These are phyloP conservation scores for Scytalidium lignicola DNA, from an alignment of 2,329 filamentous ascomycete genomes.

Conservation along the genomic window DNA sequence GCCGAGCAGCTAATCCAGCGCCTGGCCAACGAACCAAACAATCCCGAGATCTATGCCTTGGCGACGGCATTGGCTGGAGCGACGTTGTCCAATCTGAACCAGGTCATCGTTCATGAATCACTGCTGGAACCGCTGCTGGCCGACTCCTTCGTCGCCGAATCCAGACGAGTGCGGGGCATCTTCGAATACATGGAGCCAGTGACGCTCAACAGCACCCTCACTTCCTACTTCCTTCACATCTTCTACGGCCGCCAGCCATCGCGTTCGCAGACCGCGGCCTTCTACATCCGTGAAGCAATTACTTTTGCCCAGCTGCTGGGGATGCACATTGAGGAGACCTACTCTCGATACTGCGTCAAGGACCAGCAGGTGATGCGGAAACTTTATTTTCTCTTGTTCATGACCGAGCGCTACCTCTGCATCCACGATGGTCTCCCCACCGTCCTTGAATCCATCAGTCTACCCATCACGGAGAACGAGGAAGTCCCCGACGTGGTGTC, in stretches of 20 bases:
- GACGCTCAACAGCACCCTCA: neutral
- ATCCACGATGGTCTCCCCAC: slow-evolving; percentile 2
- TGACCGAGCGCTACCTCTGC: slow-evolving; percentile 3
- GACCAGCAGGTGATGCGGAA: slow-evolving; percentile 3
- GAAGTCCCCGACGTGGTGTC: slow-evolving; percentile 1
- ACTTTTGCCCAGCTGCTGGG: slow-evolving; percentile 3
- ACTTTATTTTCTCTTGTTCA: slow-evolving; percentile 2
- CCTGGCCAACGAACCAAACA: neutral
- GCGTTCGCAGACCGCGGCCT: slow-evolving; percentile 1
- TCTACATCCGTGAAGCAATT: slow-evolving; percentile 4
- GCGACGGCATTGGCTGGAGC: neutral
- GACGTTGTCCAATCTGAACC: slow-evolving; percentile 1
- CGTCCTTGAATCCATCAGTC: slow-evolving; percentile 2
- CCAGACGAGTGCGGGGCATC: neutral
- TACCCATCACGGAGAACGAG: slow-evolving; percentile 2
- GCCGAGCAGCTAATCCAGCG: neutral
- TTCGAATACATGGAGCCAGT: slow-evolving; percentile 2
- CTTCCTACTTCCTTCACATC: slow-evolving; percentile 1
- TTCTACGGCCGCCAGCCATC: slow-evolving; percentile 1
- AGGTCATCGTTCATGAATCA: neutral
- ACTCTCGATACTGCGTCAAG: slow-evolving; percentile 1
- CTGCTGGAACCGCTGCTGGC: neutral
- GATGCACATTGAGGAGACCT: slow-evolving; percentile 3
- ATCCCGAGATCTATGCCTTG: neutral
- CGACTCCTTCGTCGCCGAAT: neutral